These are phyloP conservation scores for Pseudocercospora cruenta DNA, from an alignment of 2,329 filamentous ascomycete genomes.

Conservation along the genomic window DNA sequence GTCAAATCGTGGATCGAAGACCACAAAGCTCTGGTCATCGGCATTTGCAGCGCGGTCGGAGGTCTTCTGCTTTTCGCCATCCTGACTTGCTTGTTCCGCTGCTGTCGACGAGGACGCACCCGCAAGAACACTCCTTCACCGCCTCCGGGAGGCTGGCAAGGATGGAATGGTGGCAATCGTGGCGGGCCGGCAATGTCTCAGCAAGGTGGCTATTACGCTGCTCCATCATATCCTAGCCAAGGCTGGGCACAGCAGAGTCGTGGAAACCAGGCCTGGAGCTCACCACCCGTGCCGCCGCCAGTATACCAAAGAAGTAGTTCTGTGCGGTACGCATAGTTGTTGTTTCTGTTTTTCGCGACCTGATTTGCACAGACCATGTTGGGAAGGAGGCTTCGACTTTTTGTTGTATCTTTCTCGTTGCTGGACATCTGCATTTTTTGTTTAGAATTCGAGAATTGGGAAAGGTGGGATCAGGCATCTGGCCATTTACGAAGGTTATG, in stretches of 20 bases:
- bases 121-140: slow-evolving; percentile 29
- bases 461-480: neutral
- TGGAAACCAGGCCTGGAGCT: slow-evolving; percentile 15
- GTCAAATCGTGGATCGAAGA: slow-evolving; percentile 74
- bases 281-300: slow-evolving; percentile 31
- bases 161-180: slow-evolving; percentile 32
- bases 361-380: neutral
- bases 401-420: neutral
- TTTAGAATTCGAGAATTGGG: neutral
- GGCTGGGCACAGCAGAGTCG: slow-evolving; percentile 29
- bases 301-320: slow-evolving; percentile 24
- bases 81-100: slow-evolving; percentile 66
- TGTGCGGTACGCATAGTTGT: slow-evolving; percentile 28
- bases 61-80: slow-evolving; percentile 71
- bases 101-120: slow-evolving; percentile 47
- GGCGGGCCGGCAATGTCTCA: slow-evolving; percentile 24
- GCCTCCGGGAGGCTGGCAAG: slow-evolving; percentile 39
- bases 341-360: neutral
- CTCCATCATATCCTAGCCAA: slow-evolving; percentile 27
- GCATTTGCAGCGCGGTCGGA: slow-evolving; percentile 72
- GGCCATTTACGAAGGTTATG: neutral
- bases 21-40: slow-evolving; percentile 82
- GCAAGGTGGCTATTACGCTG: slow-evolving; percentile 18
- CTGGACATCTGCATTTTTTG: too few species aligned
- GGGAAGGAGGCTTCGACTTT: neutral